Percentiles rank a stretch among this genome's conserved stretches.
Conservation (phyloP, 2,329 filamentous ascomycete genomes). For the Aureobasidium sp. region DNA sequence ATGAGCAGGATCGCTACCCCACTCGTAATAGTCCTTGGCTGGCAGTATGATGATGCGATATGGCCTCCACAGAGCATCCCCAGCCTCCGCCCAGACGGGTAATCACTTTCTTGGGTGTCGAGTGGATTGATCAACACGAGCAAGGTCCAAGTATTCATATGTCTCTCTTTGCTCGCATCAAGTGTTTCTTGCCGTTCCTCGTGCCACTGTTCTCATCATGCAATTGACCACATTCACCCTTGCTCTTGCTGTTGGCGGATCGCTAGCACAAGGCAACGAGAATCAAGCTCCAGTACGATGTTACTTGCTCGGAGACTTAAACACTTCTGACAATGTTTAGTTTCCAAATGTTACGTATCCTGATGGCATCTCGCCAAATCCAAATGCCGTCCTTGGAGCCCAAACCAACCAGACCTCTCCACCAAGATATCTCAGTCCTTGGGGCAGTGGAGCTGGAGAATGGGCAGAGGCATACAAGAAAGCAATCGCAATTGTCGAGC, state of each 20-base stretch:
- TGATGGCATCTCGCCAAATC: background rate
- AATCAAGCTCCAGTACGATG: background rate
- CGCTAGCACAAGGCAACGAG: background rate
- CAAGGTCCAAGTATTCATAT: background rate
- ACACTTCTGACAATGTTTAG: background rate
- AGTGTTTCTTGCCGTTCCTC: no score
- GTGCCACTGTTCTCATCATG: background rate
- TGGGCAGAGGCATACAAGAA: slow-evolving; percentile 28
- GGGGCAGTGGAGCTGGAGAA: background rate
- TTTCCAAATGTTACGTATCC: slow-evolving; percentile 6
- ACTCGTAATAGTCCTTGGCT: background rate
- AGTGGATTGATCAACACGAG: background rate
- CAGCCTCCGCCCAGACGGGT: slow-evolving; percentile 6
- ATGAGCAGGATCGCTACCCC: background rate
- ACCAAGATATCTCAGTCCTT: slow-evolving; percentile 5
- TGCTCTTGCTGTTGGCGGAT: background rate
- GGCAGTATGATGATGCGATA: background rate
- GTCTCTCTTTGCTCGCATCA: background rate
- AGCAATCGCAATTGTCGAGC: slow-evolving; percentile 26
- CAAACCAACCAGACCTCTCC: slow-evolving; percentile 2
- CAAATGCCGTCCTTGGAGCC: background rate
- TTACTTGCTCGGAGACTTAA: background rate
- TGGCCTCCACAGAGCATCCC: background rate
- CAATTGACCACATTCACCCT: background rate
- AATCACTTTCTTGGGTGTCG: background rate